A percentile compares a stretch with the other conserved stretches of the same genome.
phyloP scores from a whole-genome alignment of 805 yeast genomes.

The Peterozyma xylosa region DNA sequence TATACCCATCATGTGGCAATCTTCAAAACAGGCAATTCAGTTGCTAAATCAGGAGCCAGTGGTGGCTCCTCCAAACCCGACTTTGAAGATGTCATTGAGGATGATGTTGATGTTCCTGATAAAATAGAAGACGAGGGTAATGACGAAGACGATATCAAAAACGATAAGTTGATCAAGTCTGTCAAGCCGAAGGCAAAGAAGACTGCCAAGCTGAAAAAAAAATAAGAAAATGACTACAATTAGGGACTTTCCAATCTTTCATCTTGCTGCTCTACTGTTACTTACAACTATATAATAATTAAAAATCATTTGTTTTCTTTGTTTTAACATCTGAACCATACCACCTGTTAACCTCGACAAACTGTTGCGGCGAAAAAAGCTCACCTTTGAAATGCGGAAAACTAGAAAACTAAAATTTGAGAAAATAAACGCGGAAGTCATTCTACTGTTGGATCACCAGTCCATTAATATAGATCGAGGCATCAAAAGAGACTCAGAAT shows the following conservation, averaged over 20 bases:
- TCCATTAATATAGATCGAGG: no score
- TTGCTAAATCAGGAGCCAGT: slow-evolving; percentile 30
- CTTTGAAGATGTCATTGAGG: slow-evolving; percentile 64
- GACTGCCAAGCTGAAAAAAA: slow-evolving; percentile 9
- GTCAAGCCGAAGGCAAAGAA: slow-evolving; percentile 29
- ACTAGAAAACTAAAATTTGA: no score
- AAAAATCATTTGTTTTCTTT: no score
- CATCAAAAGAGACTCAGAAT: no score
- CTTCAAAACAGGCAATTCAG: slow-evolving; percentile 62
- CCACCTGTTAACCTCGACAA: background rate
- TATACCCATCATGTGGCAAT: slow-evolving; percentile 79
- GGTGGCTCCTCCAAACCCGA: slow-evolving; percentile 40
- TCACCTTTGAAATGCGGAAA: background rate
- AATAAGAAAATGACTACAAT: background rate
- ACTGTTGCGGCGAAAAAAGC: slow-evolving; percentile 13
- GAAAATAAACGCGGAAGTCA: no score
- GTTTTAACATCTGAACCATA: background rate
- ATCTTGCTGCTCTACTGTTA: no score
- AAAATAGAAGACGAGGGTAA: slow-evolving; percentile 34
- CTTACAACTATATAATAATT: no score
- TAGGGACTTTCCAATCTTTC: background rate
- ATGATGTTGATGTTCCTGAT: slow-evolving; percentile 31
- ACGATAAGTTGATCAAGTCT: slow-evolving; percentile 57
- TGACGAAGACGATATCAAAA: slow-evolving; percentile 42
- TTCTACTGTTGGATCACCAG: no score